phyloP scores from a whole-genome alignment of 2,329 filamentous ascomycete species.

The Elsinoe arachidis region DNA sequence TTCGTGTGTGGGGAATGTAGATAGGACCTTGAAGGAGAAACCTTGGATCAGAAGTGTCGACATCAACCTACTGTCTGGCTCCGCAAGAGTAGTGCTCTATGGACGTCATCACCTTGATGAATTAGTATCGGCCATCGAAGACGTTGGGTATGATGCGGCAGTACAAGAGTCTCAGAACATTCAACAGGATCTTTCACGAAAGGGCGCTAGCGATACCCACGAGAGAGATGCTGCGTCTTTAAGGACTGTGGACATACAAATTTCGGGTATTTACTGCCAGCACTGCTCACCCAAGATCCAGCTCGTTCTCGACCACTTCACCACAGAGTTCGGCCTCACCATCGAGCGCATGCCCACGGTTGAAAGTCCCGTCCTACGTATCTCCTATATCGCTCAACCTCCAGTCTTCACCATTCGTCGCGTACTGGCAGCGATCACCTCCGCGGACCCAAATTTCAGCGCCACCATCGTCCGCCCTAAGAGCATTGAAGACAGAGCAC shows the following conservation, averaged over 20 bases:
- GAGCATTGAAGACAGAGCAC: slow-evolving; percentile 73
- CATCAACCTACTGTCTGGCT: slow-evolving; percentile 45
- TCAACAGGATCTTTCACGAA: not conserved
- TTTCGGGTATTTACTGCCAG: slow-evolving; percentile 40
- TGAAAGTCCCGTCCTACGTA: slow-evolving; percentile 56
- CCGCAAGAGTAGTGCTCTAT: slow-evolving; percentile 40
- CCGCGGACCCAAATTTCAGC: slow-evolving; percentile 56
- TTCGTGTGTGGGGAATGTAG: slow-evolving; percentile 45
- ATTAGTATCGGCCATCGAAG: slow-evolving; percentile 24
- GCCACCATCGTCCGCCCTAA: slow-evolving; percentile 69
- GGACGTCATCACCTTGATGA: slow-evolving; percentile 38
- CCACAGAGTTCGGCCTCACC: slow-evolving; percentile 39
- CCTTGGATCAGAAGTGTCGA: slow-evolving; percentile 40
- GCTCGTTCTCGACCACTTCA: slow-evolving; percentile 43
- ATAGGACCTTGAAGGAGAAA: slow-evolving; percentile 37
- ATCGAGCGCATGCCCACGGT: slow-evolving; percentile 50
- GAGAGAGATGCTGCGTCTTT: slow-evolving; percentile 13
- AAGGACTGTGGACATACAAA: slow-evolving; percentile 27
- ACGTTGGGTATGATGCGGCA: not conserved
- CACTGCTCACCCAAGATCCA: slow-evolving; percentile 44
- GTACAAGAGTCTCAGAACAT: not conserved
- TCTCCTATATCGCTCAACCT: slow-evolving; percentile 61
- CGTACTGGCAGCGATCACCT: slow-evolving; percentile 60
- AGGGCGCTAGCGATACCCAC: slow-evolving; percentile 12
- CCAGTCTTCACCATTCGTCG: slow-evolving; percentile 66